These are phyloP conservation scores for Cordyceps sp. DNA, from an alignment of 2,329 filamentous ascomycete species.

Conservation along the genomic window DNA sequence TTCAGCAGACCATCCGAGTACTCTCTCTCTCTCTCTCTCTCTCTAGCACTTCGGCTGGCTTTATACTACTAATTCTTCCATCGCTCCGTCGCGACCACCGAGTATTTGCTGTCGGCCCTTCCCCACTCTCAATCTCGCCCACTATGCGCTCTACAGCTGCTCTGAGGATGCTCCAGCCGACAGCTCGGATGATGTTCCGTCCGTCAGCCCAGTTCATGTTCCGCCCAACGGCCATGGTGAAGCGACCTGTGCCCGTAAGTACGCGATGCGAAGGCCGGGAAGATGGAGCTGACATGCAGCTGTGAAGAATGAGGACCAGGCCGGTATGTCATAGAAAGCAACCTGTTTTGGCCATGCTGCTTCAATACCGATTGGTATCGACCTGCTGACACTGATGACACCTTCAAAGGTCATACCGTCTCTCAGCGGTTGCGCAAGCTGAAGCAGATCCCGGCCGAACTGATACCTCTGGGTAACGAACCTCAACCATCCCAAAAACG, in stretches of 20 bases:
- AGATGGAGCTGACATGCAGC: conserved; percentile 10
- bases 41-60: no score
- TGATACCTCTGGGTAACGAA: conserved; percentile 73
- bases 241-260: conserved; percentile 56
- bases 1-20: no score
- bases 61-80: no score
- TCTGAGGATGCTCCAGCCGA: conserved; percentile 51
- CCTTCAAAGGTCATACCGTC: conserved; percentile 88
- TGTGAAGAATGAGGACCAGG: conserved; percentile 47
- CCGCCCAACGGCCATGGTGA: conserved; percentile 47
- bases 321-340: conserved; percentile 34
- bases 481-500: not conserved
- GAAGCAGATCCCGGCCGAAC: conserved; percentile 80
- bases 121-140: conserved; percentile 17
- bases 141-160: conserved; percentile 50
- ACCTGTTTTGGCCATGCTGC: not conserved
- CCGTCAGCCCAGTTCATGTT: conserved; percentile 45
- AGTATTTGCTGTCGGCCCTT: no score
- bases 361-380: conserved; percentile 4
- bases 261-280: conserved; percentile 1
- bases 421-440: conserved; percentile 86
- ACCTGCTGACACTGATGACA: no score
- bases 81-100: no score
- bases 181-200: conserved; percentile 48
- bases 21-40: no score